Conservation (phyloP, 129 eudicot species). For the sunflower (Helianthus annuus) region HanXRQr2.0-SUNRISE NC_035441.2:174692419-174692918, state of each 20-base stretch:
- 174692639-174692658: conserved; percentile 85
- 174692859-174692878: not conserved
- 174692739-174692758: not conserved
- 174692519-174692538: not conserved
- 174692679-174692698: conserved; percentile 97
- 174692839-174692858: conserved; percentile 36
- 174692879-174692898: not conserved
- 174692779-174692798: conserved; percentile 60
- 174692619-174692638: conserved; percentile 71
- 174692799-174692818: conserved; percentile 86
- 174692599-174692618: conserved; percentile 1
- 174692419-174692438: too few relatives aligned
- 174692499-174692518: not conserved
- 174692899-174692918: not conserved
- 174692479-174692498: not conserved
- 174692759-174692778: not conserved
- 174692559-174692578: not conserved
- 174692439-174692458: not conserved
- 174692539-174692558: not conserved
- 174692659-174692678: conserved; percentile 92
- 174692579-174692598: not conserved
- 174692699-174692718: conserved; percentile 1
- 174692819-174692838: conserved; percentile 93
- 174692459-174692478: not conserved
- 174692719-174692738: conserved; percentile 4